These are phyloP conservation scores for Zymoseptoria passerinii DNA, from an alignment of 2,329 filamentous ascomycete genomes.

Conservation along the genomic window DNA sequence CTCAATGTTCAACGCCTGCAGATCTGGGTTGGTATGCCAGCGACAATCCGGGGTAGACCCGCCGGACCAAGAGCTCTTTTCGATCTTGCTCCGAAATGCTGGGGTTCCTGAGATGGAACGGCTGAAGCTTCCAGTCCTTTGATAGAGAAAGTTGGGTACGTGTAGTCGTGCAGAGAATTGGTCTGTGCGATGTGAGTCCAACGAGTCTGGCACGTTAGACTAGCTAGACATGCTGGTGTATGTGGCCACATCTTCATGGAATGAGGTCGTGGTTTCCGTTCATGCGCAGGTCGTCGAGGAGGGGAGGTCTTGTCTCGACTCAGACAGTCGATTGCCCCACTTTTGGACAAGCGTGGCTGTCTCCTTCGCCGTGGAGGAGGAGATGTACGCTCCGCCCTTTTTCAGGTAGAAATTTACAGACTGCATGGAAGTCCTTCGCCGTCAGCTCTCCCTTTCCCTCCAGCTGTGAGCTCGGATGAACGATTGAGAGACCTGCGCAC, in stretches of 20 bases:
- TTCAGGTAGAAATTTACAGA: no score
- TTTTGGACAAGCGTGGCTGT: not conserved
- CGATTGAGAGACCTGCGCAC: not conserved
- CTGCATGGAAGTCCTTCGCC: no score
- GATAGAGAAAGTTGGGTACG: not conserved
- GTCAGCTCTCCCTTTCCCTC: no score
- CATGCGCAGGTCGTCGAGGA: not conserved
- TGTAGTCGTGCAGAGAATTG: not conserved
- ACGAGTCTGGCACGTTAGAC: not conserved
- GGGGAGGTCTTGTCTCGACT: not conserved
- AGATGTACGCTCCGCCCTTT: no score
- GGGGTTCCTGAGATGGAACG: not conserved
- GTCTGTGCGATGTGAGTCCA: not conserved
- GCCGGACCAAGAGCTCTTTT: not conserved
- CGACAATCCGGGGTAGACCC: not conserved
- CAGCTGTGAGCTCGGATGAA: not conserved
- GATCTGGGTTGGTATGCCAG: not conserved
- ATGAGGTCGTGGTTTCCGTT: not conserved
- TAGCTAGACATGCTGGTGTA: not conserved
- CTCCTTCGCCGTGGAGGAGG: no score
- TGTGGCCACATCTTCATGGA: not conserved
- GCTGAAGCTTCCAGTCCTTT: not conserved
- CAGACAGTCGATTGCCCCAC: not conserved
- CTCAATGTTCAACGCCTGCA: not conserved
- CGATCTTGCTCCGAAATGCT: not conserved